Evolutionary conservation across 345 rosid genomes (phyloP).

Genomic region (Salix udensis): DNA sequence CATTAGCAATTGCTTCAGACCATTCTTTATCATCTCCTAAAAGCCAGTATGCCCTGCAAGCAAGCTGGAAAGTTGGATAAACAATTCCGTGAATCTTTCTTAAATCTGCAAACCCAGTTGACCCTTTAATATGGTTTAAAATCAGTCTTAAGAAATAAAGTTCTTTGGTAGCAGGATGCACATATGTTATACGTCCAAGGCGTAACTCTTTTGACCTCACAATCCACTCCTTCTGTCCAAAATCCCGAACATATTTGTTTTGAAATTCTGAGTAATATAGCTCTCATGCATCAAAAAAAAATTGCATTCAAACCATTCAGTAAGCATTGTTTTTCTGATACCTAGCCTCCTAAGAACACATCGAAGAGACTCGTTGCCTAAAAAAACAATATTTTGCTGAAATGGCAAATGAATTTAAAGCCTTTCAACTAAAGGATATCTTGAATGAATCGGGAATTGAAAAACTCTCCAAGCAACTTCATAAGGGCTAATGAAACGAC

Average conservation of each 20-base stretch:
- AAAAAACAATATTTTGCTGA: no score
- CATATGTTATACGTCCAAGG: neutral
- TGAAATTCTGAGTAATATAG: neutral
- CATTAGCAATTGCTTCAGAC: neutral
- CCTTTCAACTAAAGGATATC: no score
- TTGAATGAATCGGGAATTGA: no score
- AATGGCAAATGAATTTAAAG: no score
- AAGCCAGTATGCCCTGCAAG: neutral
- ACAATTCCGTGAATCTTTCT: neutral
- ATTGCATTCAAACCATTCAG: no score
- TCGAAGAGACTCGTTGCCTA: no score
- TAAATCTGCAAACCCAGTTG: neutral
- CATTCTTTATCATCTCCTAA: neutral
- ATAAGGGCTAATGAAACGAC: no score
- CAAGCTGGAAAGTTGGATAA: neutral
- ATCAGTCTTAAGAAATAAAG: neutral
- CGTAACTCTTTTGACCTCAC: neutral
- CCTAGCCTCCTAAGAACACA: no score
- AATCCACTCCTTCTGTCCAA: neutral
- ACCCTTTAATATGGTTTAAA: neutral
- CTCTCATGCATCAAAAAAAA: neutral
- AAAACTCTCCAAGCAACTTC: no score
- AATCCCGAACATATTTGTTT: neutral
- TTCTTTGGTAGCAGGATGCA: neutral
- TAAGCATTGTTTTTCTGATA: no score